Evolutionary conservation across 768 basidiomycete species (phyloP).

Genomic region (Ramaria sp.): DNA sequence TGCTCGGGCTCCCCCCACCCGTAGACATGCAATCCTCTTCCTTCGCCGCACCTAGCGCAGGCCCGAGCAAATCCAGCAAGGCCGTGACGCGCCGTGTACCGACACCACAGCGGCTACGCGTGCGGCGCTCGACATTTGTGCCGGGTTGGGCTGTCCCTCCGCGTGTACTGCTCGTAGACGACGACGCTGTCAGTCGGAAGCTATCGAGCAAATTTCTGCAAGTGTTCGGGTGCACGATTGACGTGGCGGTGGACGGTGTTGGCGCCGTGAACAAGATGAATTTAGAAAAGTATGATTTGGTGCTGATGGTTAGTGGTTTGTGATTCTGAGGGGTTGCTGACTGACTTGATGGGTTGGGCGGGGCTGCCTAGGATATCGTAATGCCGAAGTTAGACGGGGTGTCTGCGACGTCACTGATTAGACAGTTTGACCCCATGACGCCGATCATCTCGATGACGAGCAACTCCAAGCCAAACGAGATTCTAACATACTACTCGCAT

Average conservation of each 20-base stretch:
- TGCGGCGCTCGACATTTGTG: constrained; percentile 69
- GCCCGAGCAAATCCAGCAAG: not conserved
- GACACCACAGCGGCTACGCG: constrained; percentile 31
- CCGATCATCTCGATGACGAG: constrained; percentile 99
- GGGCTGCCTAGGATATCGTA: constrained; percentile 72
- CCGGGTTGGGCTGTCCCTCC: constrained; percentile 91
- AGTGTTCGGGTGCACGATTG: constrained; percentile 90
- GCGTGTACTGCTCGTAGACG: constrained; percentile 86
- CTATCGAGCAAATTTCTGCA: constrained; percentile 89
- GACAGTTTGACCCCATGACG: constrained; percentile 90
- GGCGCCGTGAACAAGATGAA: constrained; percentile 96
- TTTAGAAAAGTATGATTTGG: constrained; percentile 88
- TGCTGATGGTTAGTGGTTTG: constrained; percentile 61
- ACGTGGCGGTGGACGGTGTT: constrained; percentile 89
- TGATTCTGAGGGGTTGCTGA: not conserved
- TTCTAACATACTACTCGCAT: constrained; percentile 81
- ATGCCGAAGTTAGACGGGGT: constrained; percentile 87
- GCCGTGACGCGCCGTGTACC: not conserved
- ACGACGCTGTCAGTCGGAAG: constrained; percentile 85
- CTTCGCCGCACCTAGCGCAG: not conserved
- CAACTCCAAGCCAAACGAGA: constrained; percentile 86
- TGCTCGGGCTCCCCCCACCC: not conserved
- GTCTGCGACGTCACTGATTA: constrained; percentile 83
- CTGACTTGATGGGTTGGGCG: not conserved
- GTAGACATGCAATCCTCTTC: not conserved